phyloP scores from a whole-genome alignment of 2,329 filamentous ascomycete species.

The Penicillium sp. region DNA sequence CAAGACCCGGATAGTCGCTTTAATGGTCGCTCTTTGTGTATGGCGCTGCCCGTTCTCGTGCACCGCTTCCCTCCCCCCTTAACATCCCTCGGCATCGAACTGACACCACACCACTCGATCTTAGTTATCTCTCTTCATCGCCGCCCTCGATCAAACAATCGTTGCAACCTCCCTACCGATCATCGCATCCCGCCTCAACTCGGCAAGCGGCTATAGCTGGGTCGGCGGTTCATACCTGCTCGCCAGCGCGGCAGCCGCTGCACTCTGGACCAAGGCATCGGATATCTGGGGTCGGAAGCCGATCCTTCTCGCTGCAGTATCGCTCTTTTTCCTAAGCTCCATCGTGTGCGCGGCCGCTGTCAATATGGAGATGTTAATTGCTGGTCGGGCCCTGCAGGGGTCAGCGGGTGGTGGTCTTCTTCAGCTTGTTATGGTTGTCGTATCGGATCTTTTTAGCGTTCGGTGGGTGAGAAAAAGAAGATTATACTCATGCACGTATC shows the following conservation, averaged over 20 bases:
- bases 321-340: slow-evolving; percentile 54
- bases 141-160: slow-evolving; percentile 50
- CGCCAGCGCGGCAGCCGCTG: slow-evolving; percentile 47
- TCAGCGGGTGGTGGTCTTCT: slow-evolving; percentile 58
- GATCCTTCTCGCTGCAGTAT: slow-evolving; percentile 50
- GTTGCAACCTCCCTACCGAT: slow-evolving; percentile 62
- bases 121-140: slow-evolving; percentile 11
- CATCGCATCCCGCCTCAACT: slow-evolving; percentile 58
- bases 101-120: background rate
- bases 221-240: slow-evolving; percentile 59
- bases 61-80: background rate
- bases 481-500: too few species aligned
- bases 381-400: slow-evolving; percentile 58
- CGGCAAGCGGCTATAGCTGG: slow-evolving; percentile 57
- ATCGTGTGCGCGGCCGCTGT: slow-evolving; percentile 55
- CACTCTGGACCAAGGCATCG: slow-evolving; percentile 43
- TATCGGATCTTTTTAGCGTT: slow-evolving; percentile 60
- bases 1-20: background rate
- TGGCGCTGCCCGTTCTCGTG: too few species aligned
- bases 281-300: slow-evolving; percentile 65
- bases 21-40: background rate
- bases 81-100: background rate
- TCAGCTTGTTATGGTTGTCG: slow-evolving; percentile 57
- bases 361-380: slow-evolving; percentile 57
- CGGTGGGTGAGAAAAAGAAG: slow-evolving; percentile 30